Evolutionary conservation across 345 rosid species (phyloP).

Genomic region (Clarkia xantiana): DNA sequence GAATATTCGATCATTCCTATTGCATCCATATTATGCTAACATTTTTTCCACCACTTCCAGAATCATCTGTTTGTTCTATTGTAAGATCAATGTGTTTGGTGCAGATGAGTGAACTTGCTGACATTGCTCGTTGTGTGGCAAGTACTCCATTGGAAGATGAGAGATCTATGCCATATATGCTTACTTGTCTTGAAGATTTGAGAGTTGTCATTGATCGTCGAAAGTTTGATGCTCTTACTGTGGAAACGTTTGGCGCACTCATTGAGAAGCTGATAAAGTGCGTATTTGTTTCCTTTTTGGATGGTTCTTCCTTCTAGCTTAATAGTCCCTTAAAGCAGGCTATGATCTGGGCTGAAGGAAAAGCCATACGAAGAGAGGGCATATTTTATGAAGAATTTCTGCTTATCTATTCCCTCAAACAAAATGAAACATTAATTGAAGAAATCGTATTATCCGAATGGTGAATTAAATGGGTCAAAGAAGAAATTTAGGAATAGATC

Average conservation of each 20-base stretch:
- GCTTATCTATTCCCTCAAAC: too few relatives aligned
- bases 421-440: too few relatives aligned
- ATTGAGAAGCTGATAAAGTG: slow-evolving; percentile 88
- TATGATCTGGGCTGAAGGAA: too few relatives aligned
- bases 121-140: slow-evolving; percentile 91
- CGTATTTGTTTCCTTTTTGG: slow-evolving; percentile 7
- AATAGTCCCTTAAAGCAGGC: neutral
- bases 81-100: slow-evolving; percentile 13
- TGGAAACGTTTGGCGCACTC: slow-evolving; percentile 89
- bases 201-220: slow-evolving; percentile 72
- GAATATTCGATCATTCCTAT: too few relatives aligned
- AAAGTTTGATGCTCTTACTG: slow-evolving; percentile 87
- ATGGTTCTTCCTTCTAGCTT: slow-evolving; percentile 2
- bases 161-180: slow-evolving; percentile 45
- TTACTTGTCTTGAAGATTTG: slow-evolving; percentile 74
- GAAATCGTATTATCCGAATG: too few relatives aligned
- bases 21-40: too few relatives aligned
- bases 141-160: slow-evolving; percentile 70
- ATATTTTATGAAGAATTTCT: too few relatives aligned
- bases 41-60: too few relatives aligned
- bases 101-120: slow-evolving; percentile 98
- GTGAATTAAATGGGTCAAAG: too few relatives aligned
- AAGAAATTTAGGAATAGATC: too few relatives aligned
- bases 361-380: too few relatives aligned
- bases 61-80: neutral